Evolutionary conservation across 2,329 filamentous ascomycete genomes (phyloP).

Genomic region (Sordariomycetes sp.): DNA sequence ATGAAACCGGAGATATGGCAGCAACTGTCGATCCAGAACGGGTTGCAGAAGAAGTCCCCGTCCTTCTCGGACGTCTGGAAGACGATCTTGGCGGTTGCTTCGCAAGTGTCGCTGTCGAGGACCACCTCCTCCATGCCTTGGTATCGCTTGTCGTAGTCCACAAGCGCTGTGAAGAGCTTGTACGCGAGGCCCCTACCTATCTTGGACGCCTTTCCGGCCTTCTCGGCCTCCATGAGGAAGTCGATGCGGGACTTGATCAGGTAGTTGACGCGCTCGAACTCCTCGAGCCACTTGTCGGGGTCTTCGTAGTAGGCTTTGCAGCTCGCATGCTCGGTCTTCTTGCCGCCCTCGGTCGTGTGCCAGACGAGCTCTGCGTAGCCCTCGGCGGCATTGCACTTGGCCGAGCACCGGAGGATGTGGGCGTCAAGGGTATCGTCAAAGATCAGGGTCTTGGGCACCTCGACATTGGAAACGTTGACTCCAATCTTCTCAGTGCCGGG

Average conservation of each 20-base stretch:
- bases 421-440: slow-evolving; percentile 30
- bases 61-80: slow-evolving; percentile 36
- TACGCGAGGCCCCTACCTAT: slow-evolving; percentile 68
- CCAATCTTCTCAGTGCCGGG: slow-evolving; percentile 45
- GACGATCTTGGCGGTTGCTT: slow-evolving; percentile 38
- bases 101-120: slow-evolving; percentile 38
- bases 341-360: slow-evolving; percentile 47
- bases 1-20: slow-evolving; percentile 52
- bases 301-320: slow-evolving; percentile 53
- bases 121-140: slow-evolving; percentile 49
- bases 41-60: slow-evolving; percentile 43
- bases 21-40: slow-evolving; percentile 48
- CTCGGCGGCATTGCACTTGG: slow-evolving; percentile 44
- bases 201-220: slow-evolving; percentile 58
- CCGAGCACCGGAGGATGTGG: slow-evolving; percentile 51
- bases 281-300: slow-evolving; percentile 47
- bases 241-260: slow-evolving; percentile 55
- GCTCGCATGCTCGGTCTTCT: slow-evolving; percentile 48
- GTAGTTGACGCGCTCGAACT: slow-evolving; percentile 59
- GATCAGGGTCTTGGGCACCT: slow-evolving; percentile 62
- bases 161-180: slow-evolving; percentile 51
- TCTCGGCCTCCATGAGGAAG: slow-evolving; percentile 46
- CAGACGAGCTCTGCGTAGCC: slow-evolving; percentile 46
- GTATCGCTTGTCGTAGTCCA: slow-evolving; percentile 44
- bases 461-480: slow-evolving; percentile 55